These are phyloP conservation scores for Calamus simplicifolius DNA, from an alignment of 176 grass and related monocot genomes.

Conservation along the genomic window DNA sequence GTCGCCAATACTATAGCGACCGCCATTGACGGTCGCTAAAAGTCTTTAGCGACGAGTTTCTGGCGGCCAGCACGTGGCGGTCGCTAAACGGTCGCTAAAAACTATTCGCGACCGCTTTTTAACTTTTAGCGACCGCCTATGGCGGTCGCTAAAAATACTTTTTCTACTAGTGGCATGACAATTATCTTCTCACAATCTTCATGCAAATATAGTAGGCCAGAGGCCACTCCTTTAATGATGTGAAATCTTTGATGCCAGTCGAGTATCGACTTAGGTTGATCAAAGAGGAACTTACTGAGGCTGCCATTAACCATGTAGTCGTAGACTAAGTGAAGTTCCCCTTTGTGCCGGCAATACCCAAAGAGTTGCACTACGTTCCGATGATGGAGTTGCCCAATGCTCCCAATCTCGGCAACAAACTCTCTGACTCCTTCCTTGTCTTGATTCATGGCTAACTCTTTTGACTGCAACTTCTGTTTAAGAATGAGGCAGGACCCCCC, in stretches of 20 bases:
- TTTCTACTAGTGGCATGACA: too few relatives aligned
- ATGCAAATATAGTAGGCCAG: slow-evolving; percentile 23
- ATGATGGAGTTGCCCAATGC: slow-evolving; percentile 17
- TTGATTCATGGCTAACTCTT: slow-evolving; percentile 28
- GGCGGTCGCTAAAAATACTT: too few relatives aligned
- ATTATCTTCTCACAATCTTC: slow-evolving; percentile 23
- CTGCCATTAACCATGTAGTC: slow-evolving; percentile 32
- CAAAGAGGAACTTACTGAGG: slow-evolving; percentile 18
- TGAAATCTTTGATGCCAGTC: slow-evolving; percentile 12
- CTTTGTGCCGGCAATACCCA: slow-evolving; percentile 29
- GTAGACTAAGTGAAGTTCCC: slow-evolving; percentile 27
- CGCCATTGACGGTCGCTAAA: too few relatives aligned
- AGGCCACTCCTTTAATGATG: slow-evolving; percentile 23
- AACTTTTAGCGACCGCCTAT: too few relatives aligned
- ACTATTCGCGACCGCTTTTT: too few relatives aligned
- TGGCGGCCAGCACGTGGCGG: too few relatives aligned
- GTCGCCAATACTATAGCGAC: too few relatives aligned
- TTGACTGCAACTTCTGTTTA: slow-evolving; percentile 25
- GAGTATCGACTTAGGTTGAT: not conserved
- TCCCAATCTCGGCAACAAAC: slow-evolving; percentile 16
- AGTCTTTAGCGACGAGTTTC: too few relatives aligned
- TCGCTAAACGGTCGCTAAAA: too few relatives aligned
- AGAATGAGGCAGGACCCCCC: slow-evolving; percentile 7
- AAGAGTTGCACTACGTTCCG: slow-evolving; percentile 23
- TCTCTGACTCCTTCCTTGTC: slow-evolving; percentile 38